phyloP scores from a whole-genome alignment of 495 filamentous ascomycete species.

The Podospora comata region DNA sequence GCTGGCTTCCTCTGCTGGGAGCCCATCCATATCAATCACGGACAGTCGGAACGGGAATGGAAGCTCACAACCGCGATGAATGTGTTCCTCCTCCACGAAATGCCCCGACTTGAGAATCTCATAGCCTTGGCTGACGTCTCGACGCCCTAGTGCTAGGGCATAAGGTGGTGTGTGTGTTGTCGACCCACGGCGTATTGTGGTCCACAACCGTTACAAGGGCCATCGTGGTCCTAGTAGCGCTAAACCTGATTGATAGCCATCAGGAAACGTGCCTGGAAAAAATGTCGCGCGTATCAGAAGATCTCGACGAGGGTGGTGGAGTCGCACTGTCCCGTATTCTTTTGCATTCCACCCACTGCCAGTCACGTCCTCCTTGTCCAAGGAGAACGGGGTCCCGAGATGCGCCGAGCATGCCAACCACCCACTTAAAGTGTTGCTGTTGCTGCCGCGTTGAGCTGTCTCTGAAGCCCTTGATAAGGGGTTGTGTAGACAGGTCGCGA shows the following conservation, averaged over 20 bases:
- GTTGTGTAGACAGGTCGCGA: neutral
- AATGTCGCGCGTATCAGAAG: neutral
- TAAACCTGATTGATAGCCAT: conserved; percentile 4
- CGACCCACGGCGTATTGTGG: too few relatives aligned
- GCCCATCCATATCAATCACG: neutral
- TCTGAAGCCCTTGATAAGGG: neutral
- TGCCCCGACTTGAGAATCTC: neutral
- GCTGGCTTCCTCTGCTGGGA: neutral
- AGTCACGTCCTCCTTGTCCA: neutral
- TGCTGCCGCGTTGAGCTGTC: neutral
- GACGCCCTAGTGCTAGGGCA: neutral
- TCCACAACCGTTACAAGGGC: conserved; percentile 1
- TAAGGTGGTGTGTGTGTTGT: neutral
- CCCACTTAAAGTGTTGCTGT: neutral
- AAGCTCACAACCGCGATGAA: too few relatives aligned
- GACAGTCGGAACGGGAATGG: neutral
- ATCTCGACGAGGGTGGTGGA: neutral
- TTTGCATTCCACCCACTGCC: neutral
- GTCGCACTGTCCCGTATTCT: neutral
- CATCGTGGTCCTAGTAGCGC: neutral
- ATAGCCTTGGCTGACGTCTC: conserved; percentile 1
- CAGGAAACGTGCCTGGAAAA: neutral
- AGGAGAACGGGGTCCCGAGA: neutral
- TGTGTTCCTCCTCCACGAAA: too few relatives aligned
- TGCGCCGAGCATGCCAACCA: conserved; percentile 12